A percentile compares a stretch with the other conserved stretches of the same genome.
Conservation (phyloP, 2,329 filamentous ascomycete species). For the Thelonectria rubi region DNA sequence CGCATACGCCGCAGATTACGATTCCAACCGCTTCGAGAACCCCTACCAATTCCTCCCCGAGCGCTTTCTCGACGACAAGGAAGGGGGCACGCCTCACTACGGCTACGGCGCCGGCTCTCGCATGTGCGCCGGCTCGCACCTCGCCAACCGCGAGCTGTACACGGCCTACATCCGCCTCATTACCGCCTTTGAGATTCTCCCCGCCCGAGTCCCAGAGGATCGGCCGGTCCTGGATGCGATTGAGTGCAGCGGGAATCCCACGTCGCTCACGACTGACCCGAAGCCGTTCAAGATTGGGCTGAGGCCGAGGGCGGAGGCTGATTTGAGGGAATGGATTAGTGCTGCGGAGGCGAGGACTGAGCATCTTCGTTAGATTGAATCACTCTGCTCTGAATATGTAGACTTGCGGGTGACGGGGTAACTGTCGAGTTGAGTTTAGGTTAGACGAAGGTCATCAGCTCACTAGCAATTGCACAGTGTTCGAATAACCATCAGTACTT, state of each 20-base stretch:
- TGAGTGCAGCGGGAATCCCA: constrained; percentile 65
- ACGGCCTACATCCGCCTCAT: constrained; percentile 68
- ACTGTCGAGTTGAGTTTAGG: too few relatives aligned
- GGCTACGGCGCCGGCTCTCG: constrained; percentile 70
- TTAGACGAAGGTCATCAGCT: too few relatives aligned
- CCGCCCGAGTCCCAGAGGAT: constrained; percentile 56
- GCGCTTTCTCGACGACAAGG: constrained; percentile 68
- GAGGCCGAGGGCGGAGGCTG: constrained; percentile 55
- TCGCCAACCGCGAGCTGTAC: constrained; percentile 71
- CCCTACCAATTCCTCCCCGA: constrained; percentile 73
- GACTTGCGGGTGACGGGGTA: too few relatives aligned
- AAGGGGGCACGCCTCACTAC: constrained; percentile 67
- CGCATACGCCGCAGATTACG: constrained; percentile 79
- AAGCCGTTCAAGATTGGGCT: constrained; percentile 65
- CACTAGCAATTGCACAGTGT: too few relatives aligned
- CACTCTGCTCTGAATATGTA: too few relatives aligned
- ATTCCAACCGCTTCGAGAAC: constrained; percentile 71
- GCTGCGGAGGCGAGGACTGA: constrained; percentile 62
- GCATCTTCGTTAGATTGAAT: constrained; percentile 37
- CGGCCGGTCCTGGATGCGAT: constrained; percentile 64
- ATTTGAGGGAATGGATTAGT: constrained; percentile 61
- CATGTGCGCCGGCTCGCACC: constrained; percentile 70
- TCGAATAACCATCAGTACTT: background rate
- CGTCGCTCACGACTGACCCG: constrained; percentile 67
- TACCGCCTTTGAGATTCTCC: constrained; percentile 64